Conservation (phyloP, 2,329 filamentous ascomycete genomes). For the Hypoxylon sp. region DNA sequence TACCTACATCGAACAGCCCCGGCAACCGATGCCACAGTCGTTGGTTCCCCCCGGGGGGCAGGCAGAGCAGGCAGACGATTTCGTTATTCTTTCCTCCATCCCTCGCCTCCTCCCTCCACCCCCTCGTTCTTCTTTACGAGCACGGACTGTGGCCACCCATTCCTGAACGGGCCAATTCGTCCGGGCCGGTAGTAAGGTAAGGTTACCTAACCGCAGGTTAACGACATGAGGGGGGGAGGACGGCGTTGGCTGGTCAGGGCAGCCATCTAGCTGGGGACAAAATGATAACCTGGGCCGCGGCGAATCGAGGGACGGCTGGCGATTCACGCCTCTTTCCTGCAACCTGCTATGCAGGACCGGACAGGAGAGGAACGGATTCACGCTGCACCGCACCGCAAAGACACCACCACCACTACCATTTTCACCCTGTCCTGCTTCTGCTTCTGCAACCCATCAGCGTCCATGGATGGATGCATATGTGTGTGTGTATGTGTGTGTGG, state of each 20-base stretch:
- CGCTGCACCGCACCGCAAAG: slow-evolving; percentile 29
- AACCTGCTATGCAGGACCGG: slow-evolving; percentile 33
- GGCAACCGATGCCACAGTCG: background rate
- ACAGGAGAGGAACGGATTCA: slow-evolving; percentile 39
- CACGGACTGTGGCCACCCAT: slow-evolving; percentile 30
- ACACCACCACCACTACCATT: too few species aligned
- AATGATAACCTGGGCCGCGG: slow-evolving; percentile 12
- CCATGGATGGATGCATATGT: too few species aligned
- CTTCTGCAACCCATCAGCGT: background rate
- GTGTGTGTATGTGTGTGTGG: too few species aligned
- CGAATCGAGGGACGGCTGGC: slow-evolving; percentile 27
- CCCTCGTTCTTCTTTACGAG: too few species aligned
- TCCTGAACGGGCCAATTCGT: slow-evolving; percentile 23
- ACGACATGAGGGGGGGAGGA: slow-evolving; percentile 1
- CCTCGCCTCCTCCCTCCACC: too few species aligned
- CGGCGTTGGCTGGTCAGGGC: slow-evolving; percentile 24
- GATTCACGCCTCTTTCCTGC: slow-evolving; percentile 26
- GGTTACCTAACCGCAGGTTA: too few species aligned
- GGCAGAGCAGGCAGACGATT: slow-evolving; percentile 3
- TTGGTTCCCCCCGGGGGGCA: slow-evolving; percentile 7
- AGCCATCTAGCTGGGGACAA: slow-evolving; percentile 35
- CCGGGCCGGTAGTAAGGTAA: slow-evolving; percentile 13
- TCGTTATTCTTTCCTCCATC: background rate
- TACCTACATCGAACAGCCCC: slow-evolving; percentile 12
- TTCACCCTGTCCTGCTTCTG: slow-evolving; percentile 16